Percentiles rank a stretch among this genome's conserved stretches.
phyloP scores from a whole-genome alignment of 1,284 basidiomycete species.

The Athelia sp. region DNA sequence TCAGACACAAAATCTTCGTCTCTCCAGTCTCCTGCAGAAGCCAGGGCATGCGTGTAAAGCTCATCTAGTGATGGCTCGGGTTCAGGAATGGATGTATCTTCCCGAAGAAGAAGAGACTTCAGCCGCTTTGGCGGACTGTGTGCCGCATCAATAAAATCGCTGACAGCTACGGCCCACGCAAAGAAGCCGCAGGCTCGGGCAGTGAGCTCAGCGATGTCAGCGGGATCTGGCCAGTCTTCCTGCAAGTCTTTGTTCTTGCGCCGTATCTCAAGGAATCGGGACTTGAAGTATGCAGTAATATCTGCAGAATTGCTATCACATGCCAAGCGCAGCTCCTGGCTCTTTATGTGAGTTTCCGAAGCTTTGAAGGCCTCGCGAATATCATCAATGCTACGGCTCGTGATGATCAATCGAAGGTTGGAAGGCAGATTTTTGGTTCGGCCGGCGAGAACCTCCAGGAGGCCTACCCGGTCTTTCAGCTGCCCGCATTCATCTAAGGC shows the following conservation, averaged over 20 bases:
- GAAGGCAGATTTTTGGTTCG: neutral
- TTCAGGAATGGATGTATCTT: neutral
- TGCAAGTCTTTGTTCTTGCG: neutral
- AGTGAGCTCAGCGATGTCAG: neutral
- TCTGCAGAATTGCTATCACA: neutral
- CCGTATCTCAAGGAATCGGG: neutral
- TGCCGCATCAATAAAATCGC: neutral
- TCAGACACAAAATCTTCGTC: neutral
- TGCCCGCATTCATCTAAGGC: neutral
- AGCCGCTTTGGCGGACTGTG: neutral
- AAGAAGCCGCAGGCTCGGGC: neutral
- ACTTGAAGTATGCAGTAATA: neutral
- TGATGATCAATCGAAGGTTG: neutral
- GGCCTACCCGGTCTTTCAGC: neutral
- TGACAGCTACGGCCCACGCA: neutral
- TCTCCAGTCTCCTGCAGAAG: neutral
- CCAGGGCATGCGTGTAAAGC: neutral
- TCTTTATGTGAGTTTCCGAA: neutral
- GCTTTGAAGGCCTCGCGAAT: neutral
- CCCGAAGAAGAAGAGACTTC: neutral
- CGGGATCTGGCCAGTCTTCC: neutral
- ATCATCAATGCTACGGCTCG: neutral
- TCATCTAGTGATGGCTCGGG: neutral
- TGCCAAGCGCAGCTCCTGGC: neutral
- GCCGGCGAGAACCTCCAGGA: neutral